These are phyloP conservation scores for Psilocybe tampanensis DNA, from an alignment of 768 basidiomycete genomes.

Conservation along the genomic window DNA sequence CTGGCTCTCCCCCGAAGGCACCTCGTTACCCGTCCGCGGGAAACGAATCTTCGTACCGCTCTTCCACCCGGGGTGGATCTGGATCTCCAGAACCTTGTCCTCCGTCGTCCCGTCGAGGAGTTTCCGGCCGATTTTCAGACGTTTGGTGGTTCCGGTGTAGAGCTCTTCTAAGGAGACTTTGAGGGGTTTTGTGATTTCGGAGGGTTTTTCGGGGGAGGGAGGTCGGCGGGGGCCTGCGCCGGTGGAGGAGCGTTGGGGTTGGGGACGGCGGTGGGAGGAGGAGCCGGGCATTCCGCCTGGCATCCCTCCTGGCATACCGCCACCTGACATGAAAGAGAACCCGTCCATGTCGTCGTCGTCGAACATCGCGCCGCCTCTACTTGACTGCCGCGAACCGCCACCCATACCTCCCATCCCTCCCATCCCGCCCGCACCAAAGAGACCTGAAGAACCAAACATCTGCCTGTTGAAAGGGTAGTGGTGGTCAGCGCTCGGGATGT, in stretches of 20 bases:
- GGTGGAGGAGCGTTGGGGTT: constrained; percentile 22
- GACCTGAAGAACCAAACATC: constrained; percentile 48
- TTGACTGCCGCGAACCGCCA: constrained; percentile 17
- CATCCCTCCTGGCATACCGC: constrained; percentile 21
- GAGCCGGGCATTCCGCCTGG: constrained; percentile 18
- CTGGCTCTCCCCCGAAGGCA: constrained; percentile 64
- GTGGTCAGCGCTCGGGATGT: constrained; percentile 2
- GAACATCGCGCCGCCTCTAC: constrained; percentile 34
- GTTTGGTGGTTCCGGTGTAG: constrained; percentile 83
- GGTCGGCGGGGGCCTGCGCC: constrained; percentile 17
- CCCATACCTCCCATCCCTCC: constrained; percentile 31
- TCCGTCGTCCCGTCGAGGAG: constrained; percentile 74
- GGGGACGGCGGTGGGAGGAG: constrained; percentile 28
- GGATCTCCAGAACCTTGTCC: constrained; percentile 84
- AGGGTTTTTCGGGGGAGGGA: constrained; percentile 37
- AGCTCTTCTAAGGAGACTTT: constrained; percentile 87
- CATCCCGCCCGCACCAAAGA: constrained; percentile 42
- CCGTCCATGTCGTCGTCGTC: constrained; percentile 1
- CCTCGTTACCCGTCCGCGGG: constrained; percentile 84
- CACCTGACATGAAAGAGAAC: not conserved
- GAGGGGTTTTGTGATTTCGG: constrained; percentile 79
- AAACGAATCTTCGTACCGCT: constrained; percentile 94
- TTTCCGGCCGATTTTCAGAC: constrained; percentile 81
- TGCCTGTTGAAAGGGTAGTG: constrained; percentile 39
- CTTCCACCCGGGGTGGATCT: constrained; percentile 91